These are phyloP conservation scores for Cutaneotrichosporon daszewskae DNA, from an alignment of 1,284 basidiomycete species.

Conservation along the genomic window DNA sequence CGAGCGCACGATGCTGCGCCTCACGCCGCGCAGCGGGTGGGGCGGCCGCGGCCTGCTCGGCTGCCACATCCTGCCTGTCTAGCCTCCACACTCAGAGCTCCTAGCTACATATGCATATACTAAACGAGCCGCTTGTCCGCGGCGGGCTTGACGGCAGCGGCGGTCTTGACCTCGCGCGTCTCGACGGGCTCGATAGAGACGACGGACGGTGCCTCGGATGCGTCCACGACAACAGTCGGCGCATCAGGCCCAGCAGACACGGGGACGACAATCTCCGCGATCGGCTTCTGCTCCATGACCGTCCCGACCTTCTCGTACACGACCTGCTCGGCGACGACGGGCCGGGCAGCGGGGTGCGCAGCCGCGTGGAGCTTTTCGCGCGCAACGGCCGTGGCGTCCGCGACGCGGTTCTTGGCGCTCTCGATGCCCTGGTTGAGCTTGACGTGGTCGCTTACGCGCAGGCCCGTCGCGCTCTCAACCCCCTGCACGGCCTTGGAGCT, in stretches of 20 bases:
- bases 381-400: conserved; percentile 1
- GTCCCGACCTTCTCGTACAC: conserved; percentile 34
- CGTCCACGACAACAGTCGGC: background rate
- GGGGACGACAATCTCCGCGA: conserved; percentile 40
- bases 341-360: background rate
- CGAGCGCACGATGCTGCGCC: conserved; percentile 47
- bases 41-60: conserved; percentile 75
- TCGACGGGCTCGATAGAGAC: background rate
- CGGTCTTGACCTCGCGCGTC: background rate
- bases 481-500: conserved; percentile 55
- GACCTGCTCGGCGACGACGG: conserved; percentile 8
- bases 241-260: conserved; percentile 8
- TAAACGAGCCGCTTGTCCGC: conserved; percentile 27
- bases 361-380: conserved; percentile 16
- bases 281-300: conserved; percentile 43
- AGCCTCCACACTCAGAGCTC: background rate
- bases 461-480: conserved; percentile 63
- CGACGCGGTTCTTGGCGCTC: conserved; percentile 11
- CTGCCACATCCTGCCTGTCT: conserved; percentile 65
- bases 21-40: conserved; percentile 61
- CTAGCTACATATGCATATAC: conserved; percentile 12
- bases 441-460: conserved; percentile 62
- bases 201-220: background rate
- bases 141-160: conserved; percentile 5
- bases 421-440: conserved; percentile 44